These are phyloP conservation scores for Gracilaria gracilis DNA, from an alignment of 23 red algal genomes.

Conservation along the genomic window DNA sequence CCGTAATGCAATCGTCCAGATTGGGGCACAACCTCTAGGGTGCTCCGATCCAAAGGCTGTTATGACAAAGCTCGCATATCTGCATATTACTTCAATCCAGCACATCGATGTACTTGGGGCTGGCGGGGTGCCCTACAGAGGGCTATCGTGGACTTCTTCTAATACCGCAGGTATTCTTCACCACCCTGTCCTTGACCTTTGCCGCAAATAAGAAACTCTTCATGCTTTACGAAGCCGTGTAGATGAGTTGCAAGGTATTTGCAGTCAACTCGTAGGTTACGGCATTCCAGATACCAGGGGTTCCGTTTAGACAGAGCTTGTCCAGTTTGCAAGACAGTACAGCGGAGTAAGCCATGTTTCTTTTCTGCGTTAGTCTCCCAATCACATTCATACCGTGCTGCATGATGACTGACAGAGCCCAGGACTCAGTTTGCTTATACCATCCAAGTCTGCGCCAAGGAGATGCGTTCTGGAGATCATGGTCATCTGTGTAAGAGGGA, in stretches of 20 bases:
- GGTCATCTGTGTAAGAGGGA: neutral
- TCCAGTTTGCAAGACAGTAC: constrained; percentile 15
- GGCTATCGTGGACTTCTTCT: neutral
- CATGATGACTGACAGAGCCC: neutral
- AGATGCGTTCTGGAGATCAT: neutral
- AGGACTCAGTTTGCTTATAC: neutral
- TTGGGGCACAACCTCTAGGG: no score
- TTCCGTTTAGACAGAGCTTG: neutral
- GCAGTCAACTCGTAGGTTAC: no score
- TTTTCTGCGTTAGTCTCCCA: neutral
- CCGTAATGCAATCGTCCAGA: no score
- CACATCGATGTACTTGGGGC: constrained; percentile 4
- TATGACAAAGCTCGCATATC: neutral
- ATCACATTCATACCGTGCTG: constrained; percentile 6
- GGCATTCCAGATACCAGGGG: neutral
- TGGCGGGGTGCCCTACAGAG: neutral
- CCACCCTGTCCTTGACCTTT: no score
- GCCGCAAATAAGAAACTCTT: neutral
- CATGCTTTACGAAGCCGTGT: neutral
- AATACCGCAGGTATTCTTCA: no score
- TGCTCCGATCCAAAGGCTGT: neutral
- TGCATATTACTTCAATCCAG: neutral
- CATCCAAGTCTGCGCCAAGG: constrained; percentile 3
- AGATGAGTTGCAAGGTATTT: no score
- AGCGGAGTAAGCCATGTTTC: constrained; percentile 14